Percentiles rank a stretch among this genome's conserved stretches.
Conservation (phyloP, 1,284 basidiomycete genomes). For the Leccinum pachyderme region DNA sequence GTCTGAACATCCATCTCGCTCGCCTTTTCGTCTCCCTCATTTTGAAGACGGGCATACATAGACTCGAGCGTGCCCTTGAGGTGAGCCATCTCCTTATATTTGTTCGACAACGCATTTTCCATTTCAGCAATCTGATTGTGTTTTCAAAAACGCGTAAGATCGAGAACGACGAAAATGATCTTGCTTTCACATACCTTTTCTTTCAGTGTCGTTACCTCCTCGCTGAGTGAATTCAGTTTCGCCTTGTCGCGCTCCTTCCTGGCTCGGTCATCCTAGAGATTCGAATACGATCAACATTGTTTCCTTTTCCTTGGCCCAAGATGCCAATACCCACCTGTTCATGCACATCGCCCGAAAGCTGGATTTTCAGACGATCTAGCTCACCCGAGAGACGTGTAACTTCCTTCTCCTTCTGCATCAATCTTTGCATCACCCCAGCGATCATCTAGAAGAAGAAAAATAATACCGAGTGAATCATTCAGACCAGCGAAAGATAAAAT, state of each 20-base stretch:
- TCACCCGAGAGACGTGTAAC: constrained; percentile 74
- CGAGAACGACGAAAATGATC: not conserved
- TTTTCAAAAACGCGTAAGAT: not conserved
- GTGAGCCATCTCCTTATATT: constrained; percentile 73
- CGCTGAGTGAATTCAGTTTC: constrained; percentile 73
- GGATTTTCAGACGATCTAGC: constrained; percentile 59
- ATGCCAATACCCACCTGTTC: constrained; percentile 49
- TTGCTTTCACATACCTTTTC: constrained; percentile 48
- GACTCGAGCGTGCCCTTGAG: constrained; percentile 83
- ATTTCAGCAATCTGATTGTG: constrained; percentile 51
- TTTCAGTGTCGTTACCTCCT: constrained; percentile 76
- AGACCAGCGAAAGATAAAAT: not conserved
- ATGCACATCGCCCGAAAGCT: constrained; percentile 53
- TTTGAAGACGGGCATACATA: constrained; percentile 74
- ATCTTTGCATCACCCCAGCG: constrained; percentile 76
- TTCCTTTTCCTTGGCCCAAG: not conserved
- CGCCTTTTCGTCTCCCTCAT: constrained; percentile 47
- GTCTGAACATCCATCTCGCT: constrained; percentile 64
- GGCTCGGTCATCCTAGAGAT: constrained; percentile 67
- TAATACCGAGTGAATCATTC: constrained; percentile 6
- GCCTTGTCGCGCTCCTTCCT: constrained; percentile 73
- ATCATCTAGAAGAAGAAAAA: constrained; percentile 47
- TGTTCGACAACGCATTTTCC: constrained; percentile 48
- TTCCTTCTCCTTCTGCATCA: constrained; percentile 84
- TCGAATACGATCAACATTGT: not conserved